These are phyloP conservation scores for Umbilicus rupestris DNA, from an alignment of 164 flowering plant genomes.

Conservation along the genomic window DNA sequence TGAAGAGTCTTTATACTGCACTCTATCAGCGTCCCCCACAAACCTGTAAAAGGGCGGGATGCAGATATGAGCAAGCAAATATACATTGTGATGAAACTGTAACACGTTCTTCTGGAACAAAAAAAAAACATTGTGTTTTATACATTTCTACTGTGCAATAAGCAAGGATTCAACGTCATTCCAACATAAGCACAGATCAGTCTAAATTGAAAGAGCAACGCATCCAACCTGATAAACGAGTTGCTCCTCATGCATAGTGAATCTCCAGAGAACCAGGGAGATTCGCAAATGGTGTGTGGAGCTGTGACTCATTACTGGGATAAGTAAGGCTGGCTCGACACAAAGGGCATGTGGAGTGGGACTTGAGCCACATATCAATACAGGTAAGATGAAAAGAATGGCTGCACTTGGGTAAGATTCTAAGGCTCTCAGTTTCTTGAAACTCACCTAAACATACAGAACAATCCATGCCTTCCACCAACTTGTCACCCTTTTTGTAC, in stretches of 20 bases:
- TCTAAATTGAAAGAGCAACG: no score
- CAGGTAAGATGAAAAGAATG: constrained; percentile 43
- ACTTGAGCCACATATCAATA: constrained; percentile 35
- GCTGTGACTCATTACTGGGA: neutral
- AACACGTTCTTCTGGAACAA: no score
- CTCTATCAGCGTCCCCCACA: no score
- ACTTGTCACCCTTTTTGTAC: constrained; percentile 22
- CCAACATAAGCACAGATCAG: no score
- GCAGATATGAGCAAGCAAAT: no score
- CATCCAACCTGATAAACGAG: no score
- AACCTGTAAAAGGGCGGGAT: no score
- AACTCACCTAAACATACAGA: constrained; percentile 39
- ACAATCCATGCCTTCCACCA: constrained; percentile 31
- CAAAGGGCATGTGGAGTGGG: constrained; percentile 28
- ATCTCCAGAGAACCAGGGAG: neutral
- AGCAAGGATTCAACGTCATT: no score
- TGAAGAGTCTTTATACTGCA: neutral
- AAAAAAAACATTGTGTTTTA: no score
- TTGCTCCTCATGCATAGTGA: neutral
- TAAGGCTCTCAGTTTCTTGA: constrained; percentile 27
- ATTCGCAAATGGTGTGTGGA: neutral
- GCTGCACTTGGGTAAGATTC: constrained; percentile 36
- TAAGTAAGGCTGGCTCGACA: constrained; percentile 22
- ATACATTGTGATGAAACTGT: no score
- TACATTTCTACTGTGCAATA: no score